phyloP scores from a whole-genome alignment of 768 basidiomycete species.

The Pilatotrama ljubarskyi region DNA sequence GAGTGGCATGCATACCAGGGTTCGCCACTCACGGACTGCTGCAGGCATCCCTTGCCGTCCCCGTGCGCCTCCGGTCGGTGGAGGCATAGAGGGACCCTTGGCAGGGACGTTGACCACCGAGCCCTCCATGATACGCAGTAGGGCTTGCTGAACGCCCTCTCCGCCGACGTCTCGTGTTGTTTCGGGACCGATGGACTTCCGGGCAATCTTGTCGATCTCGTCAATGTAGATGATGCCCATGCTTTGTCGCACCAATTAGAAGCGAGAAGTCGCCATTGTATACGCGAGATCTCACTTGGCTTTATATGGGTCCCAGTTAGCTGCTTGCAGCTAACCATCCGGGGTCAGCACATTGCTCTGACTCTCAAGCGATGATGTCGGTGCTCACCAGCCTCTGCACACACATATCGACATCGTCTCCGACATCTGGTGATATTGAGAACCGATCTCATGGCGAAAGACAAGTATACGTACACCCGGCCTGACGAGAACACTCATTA shows the following conservation, averaged over 20 bases:
- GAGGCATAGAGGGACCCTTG: constrained; percentile 55
- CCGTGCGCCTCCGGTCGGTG: constrained; percentile 46
- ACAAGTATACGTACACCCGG: constrained; percentile 59
- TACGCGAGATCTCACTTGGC: constrained; percentile 57
- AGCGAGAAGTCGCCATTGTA: background rate
- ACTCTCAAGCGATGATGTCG: too few species aligned
- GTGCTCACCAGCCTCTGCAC: constrained; percentile 73
- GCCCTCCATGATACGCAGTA: constrained; percentile 94
- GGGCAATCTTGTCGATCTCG: constrained; percentile 92
- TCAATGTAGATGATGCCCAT: constrained; percentile 96
- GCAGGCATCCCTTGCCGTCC: constrained; percentile 41
- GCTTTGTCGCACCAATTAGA: constrained; percentile 40
- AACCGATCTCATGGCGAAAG: background rate
- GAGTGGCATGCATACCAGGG: background rate
- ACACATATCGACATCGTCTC: constrained; percentile 94
- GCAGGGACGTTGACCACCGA: constrained; percentile 80
- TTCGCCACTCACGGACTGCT: constrained; percentile 21
- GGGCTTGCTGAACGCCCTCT: constrained; percentile 93
- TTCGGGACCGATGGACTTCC: constrained; percentile 58
- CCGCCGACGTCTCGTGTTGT: constrained; percentile 88
- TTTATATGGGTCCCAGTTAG: constrained; percentile 83
- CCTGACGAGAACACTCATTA: constrained; percentile 41
- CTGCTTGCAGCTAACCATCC: constrained; percentile 69
- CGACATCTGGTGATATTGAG: constrained; percentile 62
- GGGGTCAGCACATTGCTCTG: too few species aligned